Evolutionary conservation across 192 early-diverging fungal genomes (phyloP), one percentile per base, ranked within the genome.

Genomic region (Geranomyces variabilis): DNA sequence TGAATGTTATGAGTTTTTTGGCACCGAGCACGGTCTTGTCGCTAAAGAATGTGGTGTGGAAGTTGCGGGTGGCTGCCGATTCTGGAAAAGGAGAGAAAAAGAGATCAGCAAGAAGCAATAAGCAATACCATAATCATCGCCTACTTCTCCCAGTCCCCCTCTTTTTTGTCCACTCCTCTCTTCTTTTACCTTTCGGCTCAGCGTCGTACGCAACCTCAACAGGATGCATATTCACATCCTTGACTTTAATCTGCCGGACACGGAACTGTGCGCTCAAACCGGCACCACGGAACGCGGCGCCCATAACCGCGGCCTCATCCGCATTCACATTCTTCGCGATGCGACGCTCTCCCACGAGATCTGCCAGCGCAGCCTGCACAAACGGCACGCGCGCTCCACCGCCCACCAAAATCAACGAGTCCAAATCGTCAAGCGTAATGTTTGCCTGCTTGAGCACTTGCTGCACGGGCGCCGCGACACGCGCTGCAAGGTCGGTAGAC

Each of bases 241-340:
- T 93, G 71, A 99, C 81, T 46, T 83, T 85, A 65, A 97, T 90
- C 70, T 93, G 89, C 60, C 91, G 86, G n/a, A 96, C 88, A 70
- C 87, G 87, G 83, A 98, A 97, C 71, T 92, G 90, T 69, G 88
- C 85, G 74, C 92, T 94, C 48, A 95, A 78, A 51, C 85, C 82
- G 4, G 97, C 97, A 30, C 90, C 93, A 58, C 88, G 87, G 83
- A 96, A 93, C 7, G 89, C 93, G 58, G 94, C 96, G 34, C 93
- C 92, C 71, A 94, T 77, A 33, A 95, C 96, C 36, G 92, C 93
- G 17, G 96, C 95, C 84, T 99, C 97, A 67, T 99, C 97, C 47
- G 84, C 91, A 72, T 99, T 97, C 45, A 99, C 88, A 67, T 94
- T 96, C 83, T 92, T 88, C 33, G 95, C 93, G 69, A 99, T 89